Base-by-base conservation (phyloP, 2,329 filamentous ascomycete genomes). In the Diaporthe aspalathi region DNA sequence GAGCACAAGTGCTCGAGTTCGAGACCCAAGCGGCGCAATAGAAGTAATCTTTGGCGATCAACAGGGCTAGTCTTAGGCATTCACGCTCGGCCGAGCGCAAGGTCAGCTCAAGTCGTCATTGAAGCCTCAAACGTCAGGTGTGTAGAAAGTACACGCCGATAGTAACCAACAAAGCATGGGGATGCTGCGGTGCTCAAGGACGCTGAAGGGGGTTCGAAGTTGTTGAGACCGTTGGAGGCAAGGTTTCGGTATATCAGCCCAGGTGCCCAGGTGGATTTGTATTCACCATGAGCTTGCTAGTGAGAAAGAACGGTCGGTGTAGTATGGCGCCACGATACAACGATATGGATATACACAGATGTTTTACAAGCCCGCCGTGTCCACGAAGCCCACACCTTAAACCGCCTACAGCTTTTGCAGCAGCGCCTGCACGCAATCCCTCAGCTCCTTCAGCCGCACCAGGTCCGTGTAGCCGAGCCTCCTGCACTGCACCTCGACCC, bases 401-500 rank as follows among this genome's bases (percentile, higher is more conserved):
- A 24, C 14, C 29, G 2, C 17, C 81, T 82, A 92, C 68, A 93
- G 75, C 74, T 83, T 81, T 24, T 81, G 79, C 67, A 92, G 80
- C 47, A 90, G 78, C 11, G 79, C 77, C 60, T 77, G 74, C 68
- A 89, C 83, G 77, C 86, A 84, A 5, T 76, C 76, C 14, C 83
- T 82, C 24, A 93, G 77, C 4, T 83, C 78, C 1, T 85, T 83
- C 7, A 90, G 70, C 3, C 83, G 76, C 17, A 94, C 88, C 17
- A 89, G 83, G 74, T 91, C 85, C 74, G 88, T 91, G 20, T 93
- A 73, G 0, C 84, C 86, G 32, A 95, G 82, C 70, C 88, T 86
- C 72, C 93, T 87, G 81, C 94, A 95, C 78, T 97, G 94, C 38
- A 97, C 88, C 79, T 97, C 94, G 47, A 92, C 88, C n/a, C 83